Evolutionary conservation across 257 asterid species (phyloP).

Genomic region (Jacaranda copaia): DNA sequence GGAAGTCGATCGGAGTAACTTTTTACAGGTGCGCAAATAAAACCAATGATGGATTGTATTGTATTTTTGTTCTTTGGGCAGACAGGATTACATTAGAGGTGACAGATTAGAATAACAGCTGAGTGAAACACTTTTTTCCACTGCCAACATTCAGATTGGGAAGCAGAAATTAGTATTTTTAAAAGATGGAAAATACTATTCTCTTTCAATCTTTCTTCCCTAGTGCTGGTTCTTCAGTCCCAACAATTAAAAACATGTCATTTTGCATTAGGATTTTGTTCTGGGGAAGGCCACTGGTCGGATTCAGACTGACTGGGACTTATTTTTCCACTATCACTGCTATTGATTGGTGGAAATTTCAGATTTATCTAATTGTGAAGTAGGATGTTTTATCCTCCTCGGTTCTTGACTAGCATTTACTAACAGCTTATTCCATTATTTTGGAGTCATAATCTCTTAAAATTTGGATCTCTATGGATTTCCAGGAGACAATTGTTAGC

Average conservation of each 20-base stretch:
- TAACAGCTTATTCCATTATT: constrained; percentile 16
- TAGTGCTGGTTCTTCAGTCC: neutral
- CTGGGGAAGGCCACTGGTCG: neutral
- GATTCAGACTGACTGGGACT: constrained; percentile 10
- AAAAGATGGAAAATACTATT: neutral
- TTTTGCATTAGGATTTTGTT: constrained; percentile 6
- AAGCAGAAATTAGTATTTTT: neutral
- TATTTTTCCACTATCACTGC: neutral
- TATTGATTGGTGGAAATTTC: neutral
- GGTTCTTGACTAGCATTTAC: constrained; percentile 7
- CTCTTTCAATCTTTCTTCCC: neutral
- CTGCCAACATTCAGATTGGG: neutral
- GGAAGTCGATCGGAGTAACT: constrained; percentile 81
- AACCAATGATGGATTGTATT: constrained; percentile 5
- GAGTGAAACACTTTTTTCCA: neutral
- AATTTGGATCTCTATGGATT: constrained; percentile 24
- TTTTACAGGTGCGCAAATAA: constrained; percentile 68
- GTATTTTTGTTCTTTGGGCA: constrained; percentile 20
- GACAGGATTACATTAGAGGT: neutral
- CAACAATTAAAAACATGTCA: neutral
- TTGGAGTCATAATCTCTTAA: constrained; percentile 3
- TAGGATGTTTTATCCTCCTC: neutral
- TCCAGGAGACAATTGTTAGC: constrained; percentile 97
- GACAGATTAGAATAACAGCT: neutral
- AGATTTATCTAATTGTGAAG: neutral